Conservation (phyloP, 2,329 filamentous ascomycete species). For the Tolypocladium amazonense region DNA sequence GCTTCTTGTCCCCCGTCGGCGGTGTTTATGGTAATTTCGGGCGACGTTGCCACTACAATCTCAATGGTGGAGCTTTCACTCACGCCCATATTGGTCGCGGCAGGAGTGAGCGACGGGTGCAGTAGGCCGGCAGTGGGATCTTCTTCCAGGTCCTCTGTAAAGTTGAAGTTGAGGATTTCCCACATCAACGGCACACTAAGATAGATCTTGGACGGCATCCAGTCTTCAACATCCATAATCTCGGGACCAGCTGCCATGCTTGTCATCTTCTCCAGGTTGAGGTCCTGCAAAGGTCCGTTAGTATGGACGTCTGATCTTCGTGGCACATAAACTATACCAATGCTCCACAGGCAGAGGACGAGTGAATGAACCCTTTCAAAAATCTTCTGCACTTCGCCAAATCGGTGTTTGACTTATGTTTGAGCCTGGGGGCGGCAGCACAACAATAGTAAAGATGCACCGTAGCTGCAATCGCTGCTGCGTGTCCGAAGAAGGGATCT, state of each 20-base stretch:
- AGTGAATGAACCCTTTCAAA: constrained; percentile 34
- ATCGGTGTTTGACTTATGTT: constrained; percentile 40
- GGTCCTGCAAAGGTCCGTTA: constrained; percentile 23
- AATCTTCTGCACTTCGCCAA: constrained; percentile 40
- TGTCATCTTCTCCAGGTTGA: constrained; percentile 35
- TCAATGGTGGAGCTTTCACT: constrained; percentile 31
- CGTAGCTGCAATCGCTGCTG: constrained; percentile 39
- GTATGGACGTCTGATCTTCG: not conserved
- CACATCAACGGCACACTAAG: constrained; percentile 42
- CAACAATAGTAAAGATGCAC: constrained; percentile 44
- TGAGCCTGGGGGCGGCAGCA: constrained; percentile 34
- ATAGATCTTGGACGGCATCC: constrained; percentile 41
- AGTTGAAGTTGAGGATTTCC: constrained; percentile 39
- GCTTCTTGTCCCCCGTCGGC: constrained; percentile 39
- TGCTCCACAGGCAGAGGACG: constrained; percentile 32
- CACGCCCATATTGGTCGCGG: constrained; percentile 15
- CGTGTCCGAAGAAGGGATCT: constrained; percentile 41
- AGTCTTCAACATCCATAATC: constrained; percentile 35
- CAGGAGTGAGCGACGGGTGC: constrained; percentile 27
- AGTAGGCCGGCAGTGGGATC: constrained; percentile 27
- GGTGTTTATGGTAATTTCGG: constrained; percentile 39
- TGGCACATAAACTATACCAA: constrained; percentile 23
- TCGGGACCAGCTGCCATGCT: constrained; percentile 37
- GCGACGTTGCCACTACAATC: constrained; percentile 39
- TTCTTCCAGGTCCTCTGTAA: constrained; percentile 23